A percentile compares a stretch with the other conserved stretches of the same genome.
These are phyloP conservation scores for Dalbergia cochinchinensis DNA, from an alignment of 306 rosid species.

Conservation along the genomic window DNA sequence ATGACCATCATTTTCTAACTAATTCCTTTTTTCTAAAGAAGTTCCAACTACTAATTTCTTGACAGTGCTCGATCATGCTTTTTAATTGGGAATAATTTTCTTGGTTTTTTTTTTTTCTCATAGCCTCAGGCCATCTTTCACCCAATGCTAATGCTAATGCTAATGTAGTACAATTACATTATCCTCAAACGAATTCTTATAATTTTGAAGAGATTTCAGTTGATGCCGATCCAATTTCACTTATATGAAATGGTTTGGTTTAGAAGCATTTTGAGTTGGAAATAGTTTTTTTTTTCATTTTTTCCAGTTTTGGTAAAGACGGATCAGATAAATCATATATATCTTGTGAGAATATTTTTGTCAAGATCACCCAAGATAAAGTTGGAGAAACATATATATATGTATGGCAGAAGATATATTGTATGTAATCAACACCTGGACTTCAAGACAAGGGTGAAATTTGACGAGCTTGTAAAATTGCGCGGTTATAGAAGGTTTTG, in stretches of 20 bases:
- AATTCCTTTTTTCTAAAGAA: conserved; percentile 2
- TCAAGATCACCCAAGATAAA: conserved; percentile 5
- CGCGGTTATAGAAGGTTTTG: conserved; percentile 29
- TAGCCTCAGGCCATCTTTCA: background rate
- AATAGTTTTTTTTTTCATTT: background rate
- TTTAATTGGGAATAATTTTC: conserved; percentile 15
- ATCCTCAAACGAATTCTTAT: conserved; percentile 17
- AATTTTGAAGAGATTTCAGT: background rate
- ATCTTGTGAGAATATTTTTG: conserved; percentile 21
- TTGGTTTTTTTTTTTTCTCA: background rate
- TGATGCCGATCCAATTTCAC: conserved; percentile 12
- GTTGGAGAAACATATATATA: background rate
- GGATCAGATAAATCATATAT: conserved; percentile 2
- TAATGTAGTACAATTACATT: conserved; percentile 1
- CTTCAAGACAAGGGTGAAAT: conserved; percentile 36
- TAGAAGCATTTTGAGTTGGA: conserved; percentile 21
- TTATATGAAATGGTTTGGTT: too few relatives aligned
- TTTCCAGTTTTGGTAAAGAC: background rate
- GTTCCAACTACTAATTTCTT: conserved; percentile 10
- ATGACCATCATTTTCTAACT: conserved; percentile 17
- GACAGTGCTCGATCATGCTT: background rate
- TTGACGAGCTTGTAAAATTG: conserved; percentile 23
- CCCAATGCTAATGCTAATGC: background rate
- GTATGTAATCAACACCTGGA: conserved; percentile 31
- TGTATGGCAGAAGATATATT: conserved; percentile 16